Evolutionary conservation across 2,329 filamentous ascomycete genomes (phyloP).

Genomic region (Onygena corvina): DNA sequence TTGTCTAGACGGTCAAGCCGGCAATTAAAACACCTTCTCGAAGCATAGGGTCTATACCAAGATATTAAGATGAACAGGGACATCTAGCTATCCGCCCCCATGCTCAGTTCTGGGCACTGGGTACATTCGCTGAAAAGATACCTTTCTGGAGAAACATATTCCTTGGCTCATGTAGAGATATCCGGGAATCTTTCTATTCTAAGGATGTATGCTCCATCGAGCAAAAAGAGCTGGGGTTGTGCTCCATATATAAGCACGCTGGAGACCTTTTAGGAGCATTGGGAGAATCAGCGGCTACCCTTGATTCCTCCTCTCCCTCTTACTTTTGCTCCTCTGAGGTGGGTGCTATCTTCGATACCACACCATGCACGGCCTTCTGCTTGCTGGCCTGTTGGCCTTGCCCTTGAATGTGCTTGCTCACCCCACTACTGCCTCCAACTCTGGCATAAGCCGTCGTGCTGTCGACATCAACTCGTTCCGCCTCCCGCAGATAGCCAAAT

Average conservation of each 20-base stretch:
- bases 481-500: constrained; percentile 7
- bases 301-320: not conserved
- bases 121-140: not conserved
- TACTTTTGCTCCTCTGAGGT: not conserved
- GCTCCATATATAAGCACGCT: not conserved
- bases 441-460: constrained; percentile 7
- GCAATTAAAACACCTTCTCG: not conserved
- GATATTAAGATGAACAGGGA: not conserved
- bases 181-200: not conserved
- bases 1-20: not conserved
- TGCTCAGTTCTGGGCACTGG: not conserved
- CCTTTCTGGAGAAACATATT: not conserved
- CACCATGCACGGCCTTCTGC: constrained; percentile 15
- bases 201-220: too few species aligned
- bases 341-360: too few species aligned
- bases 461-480: constrained; percentile 12
- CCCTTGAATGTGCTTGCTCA: constrained; percentile 11
- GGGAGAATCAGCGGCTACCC: not conserved
- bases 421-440: constrained; percentile 4
- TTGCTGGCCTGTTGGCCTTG: constrained; percentile 12
- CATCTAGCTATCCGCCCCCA: not conserved
- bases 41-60: not conserved
- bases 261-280: not conserved
- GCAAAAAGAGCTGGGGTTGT: not conserved
- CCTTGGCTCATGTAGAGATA: not conserved